Base-by-base conservation (phyloP, 176 grass and related monocot species). In the Aegilops tauschii region DNA sequence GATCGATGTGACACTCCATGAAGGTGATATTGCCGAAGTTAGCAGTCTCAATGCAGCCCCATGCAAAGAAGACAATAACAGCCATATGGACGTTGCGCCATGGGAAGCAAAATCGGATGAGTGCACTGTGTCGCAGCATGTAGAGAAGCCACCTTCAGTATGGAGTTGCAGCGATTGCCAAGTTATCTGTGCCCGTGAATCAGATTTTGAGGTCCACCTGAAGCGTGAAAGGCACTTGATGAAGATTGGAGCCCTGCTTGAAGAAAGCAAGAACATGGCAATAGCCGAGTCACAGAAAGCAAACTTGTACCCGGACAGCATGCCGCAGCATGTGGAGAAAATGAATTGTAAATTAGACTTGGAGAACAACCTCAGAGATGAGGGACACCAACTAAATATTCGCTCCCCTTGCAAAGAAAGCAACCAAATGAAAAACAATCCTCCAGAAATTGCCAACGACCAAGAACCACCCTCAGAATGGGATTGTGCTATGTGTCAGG, bases 151-250 rank as follows among this genome's bases (percentile, higher is more conserved):
- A 72, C 21, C 21, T 36, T 31, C 18, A 52, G 29, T 27, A 65
- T 52, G 49, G 49, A 52, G 35, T 12, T 86, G 88, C 65, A 31
- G 12, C 40, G 45, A 63, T 54, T 90, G 84, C 65, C 52, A 86
- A 64, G 84, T 74, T 16, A 58, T 21, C 9, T 84, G 54, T 8
- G 59, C 23, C 16, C 36, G 72, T 12, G 63, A 50, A 61, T 65
- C 79, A 37, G 39, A 64, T 21, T 27, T 78, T 73, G 23, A 70
- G 69, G 12, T 25, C 36, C 69, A 73, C 37, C 36, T 73, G 36
- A 73, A 73, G 61, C 44, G 59, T 76, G 74, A 75, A 73, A 25
- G 36, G 10, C 69, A 73, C 36, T 73, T 73, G 1, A 42, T 6
- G 21, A 73, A 73, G 36, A 73, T 73, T 25, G 36, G 37, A 73